Conservation (phyloP, 2,329 filamentous ascomycete species). For the Cladosporium sp. region DNA sequence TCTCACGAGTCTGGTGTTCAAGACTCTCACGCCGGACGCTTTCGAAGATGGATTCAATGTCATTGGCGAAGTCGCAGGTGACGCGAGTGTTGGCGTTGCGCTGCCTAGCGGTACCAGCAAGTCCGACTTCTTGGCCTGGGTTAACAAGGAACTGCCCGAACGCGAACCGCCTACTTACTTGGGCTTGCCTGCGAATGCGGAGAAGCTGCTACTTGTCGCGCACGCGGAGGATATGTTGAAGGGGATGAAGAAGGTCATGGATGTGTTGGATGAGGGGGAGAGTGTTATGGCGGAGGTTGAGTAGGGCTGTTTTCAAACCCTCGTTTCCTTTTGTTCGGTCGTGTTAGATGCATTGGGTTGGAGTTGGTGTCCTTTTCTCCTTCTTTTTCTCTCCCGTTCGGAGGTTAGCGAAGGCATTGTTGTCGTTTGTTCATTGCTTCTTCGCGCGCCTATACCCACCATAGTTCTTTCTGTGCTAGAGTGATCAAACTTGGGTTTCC, state of each 20-base stretch:
- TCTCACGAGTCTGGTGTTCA: constrained; percentile 68
- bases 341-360: not conserved
- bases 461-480: not conserved
- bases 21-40: constrained; percentile 77
- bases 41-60: constrained; percentile 92
- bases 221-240: constrained; percentile 79
- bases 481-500: not conserved
- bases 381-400: too few species aligned
- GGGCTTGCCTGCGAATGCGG: constrained; percentile 88
- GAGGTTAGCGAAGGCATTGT: too few species aligned
- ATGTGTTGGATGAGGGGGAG: constrained; percentile 89
- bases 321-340: not conserved
- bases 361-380: not conserved
- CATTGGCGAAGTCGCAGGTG: constrained; percentile 57
- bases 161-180: constrained; percentile 94
- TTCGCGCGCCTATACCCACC: constrained; percentile 8
- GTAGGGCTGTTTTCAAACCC: constrained; percentile 10
- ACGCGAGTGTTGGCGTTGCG: constrained; percentile 49
- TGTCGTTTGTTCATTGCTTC: not conserved
- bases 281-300: constrained; percentile 60
- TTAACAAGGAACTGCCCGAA: constrained; percentile 77
- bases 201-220: constrained; percentile 88
- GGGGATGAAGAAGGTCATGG: constrained; percentile 79
- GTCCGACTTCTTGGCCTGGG: constrained; percentile 85
- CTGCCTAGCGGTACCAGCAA: constrained; percentile 78